Evolutionary conservation across 179 eudicot genomes (phyloP).

Genomic region (Pouteria campechiana): DNA sequence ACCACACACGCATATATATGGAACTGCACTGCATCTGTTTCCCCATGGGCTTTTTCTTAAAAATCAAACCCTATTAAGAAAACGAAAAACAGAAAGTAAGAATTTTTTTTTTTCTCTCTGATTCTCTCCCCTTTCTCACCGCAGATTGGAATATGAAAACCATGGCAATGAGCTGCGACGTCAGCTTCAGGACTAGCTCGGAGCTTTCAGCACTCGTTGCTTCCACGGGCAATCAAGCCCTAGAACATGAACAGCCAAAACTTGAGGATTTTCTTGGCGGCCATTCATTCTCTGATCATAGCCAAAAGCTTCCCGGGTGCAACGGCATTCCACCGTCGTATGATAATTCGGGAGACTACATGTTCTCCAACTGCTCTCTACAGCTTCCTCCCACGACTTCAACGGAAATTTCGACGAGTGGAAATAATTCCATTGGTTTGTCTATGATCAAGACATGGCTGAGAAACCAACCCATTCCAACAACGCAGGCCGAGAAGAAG

Average conservation of each 20-base stretch:
- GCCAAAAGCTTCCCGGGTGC: conserved; percentile 7
- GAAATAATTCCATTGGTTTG: conserved; percentile 26
- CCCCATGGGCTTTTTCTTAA: too few relatives aligned
- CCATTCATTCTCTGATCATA: conserved; percentile 12
- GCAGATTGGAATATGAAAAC: conserved; percentile 66
- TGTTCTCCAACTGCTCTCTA: conserved; percentile 11
- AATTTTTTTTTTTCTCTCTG: neutral
- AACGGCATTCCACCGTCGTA: too few relatives aligned
- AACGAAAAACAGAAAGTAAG: neutral
- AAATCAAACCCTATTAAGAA: too few relatives aligned
- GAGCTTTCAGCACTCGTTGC: conserved; percentile 40
- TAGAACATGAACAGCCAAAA: conserved; percentile 41
- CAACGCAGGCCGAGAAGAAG: conserved; percentile 7
- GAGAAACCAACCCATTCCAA: conserved; percentile 40
- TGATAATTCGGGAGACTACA: conserved; percentile 12
- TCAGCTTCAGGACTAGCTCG: conserved; percentile 12
- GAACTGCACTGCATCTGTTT: too few relatives aligned
- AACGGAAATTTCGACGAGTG: too few relatives aligned
- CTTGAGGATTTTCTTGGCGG: conserved; percentile 57
- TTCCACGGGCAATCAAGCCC: conserved; percentile 16
- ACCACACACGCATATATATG: too few relatives aligned
- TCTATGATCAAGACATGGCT: conserved; percentile 86
- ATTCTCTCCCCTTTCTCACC: neutral
- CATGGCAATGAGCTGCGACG: conserved; percentile 8
- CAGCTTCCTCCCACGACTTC: conserved; percentile 10